phyloP scores from a whole-genome alignment of 1,139 yeast genomes.

The Eremothecium cymbalariae region DNA sequence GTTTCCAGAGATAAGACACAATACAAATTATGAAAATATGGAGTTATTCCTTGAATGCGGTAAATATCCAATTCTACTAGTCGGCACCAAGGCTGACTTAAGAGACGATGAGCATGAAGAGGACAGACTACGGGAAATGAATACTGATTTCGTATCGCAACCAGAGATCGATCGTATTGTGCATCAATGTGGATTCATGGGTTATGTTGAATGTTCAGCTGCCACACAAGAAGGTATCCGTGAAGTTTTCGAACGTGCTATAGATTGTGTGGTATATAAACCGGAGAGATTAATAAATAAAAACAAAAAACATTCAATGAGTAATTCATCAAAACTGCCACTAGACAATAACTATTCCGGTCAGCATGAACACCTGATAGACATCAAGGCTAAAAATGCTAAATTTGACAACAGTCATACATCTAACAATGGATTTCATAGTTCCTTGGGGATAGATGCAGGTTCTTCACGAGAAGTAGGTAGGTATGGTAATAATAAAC shows the following conservation, averaged over 20 bases:
- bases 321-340: too few relatives aligned
- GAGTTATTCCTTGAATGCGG: conserved; percentile 19
- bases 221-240: conserved; percentile 81
- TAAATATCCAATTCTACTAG: conserved; percentile 57
- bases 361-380: too few relatives aligned
- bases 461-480: too few relatives aligned
- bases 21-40: conserved; percentile 54
- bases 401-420: too few relatives aligned
- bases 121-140: conserved; percentile 60
- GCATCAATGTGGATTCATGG: conserved; percentile 62
- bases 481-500: too few relatives aligned
- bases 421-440: too few relatives aligned
- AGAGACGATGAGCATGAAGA: conserved; percentile 72
- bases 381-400: too few relatives aligned
- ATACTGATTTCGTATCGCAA: conserved; percentile 50
- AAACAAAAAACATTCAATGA: too few relatives aligned
- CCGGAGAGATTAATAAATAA: conserved; percentile 32
- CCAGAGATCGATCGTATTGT: conserved; percentile 64
- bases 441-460: too few relatives aligned
- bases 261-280: conserved; percentile 59
- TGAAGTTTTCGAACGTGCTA: conserved; percentile 75
- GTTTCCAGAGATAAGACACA: conserved; percentile 85
- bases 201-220: conserved; percentile 87
- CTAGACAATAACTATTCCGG: too few relatives aligned
- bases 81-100: conserved; percentile 82